phyloP scores from a whole-genome alignment of 257 asterid genomes.

The Penstemon davidsonii region DNA sequence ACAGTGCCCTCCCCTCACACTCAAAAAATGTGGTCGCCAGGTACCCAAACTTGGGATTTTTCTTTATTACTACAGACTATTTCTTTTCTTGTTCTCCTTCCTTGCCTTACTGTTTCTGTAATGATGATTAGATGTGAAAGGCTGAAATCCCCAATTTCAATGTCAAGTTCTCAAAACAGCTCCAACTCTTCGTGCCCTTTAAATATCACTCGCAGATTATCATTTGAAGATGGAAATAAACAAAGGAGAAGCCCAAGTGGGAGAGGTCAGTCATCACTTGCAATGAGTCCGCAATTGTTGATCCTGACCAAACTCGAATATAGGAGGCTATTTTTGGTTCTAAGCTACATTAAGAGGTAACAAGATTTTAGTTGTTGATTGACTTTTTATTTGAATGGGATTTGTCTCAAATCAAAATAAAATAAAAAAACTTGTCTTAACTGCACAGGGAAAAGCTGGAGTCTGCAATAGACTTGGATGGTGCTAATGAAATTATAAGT shows the following conservation, averaged over 20 bases:
- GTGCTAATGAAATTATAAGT: slow-evolving; percentile 40
- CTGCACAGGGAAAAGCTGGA: slow-evolving; percentile 56
- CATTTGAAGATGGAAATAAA: slow-evolving; percentile 36
- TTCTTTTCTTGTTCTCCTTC: too few species aligned
- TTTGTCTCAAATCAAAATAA: slow-evolving; percentile 9
- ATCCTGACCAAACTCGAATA: slow-evolving; percentile 50
- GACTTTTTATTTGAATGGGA: not conserved
- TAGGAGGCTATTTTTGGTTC: slow-evolving; percentile 60
- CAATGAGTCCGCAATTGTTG: slow-evolving; percentile 40
- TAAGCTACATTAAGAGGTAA: slow-evolving; percentile 68
- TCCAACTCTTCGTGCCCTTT: slow-evolving; percentile 25
- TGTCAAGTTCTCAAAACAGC: slow-evolving; percentile 5
- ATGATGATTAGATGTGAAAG: slow-evolving; percentile 34
- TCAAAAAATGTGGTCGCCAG: slow-evolving; percentile 20
- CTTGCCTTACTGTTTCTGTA: not conserved
- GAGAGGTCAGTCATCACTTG: slow-evolving; percentile 8
- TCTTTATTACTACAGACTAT: not conserved
- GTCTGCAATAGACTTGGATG: slow-evolving; percentile 40
- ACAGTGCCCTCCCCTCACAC: too few species aligned
- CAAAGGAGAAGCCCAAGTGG: slow-evolving; percentile 20
- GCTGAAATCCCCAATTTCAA: slow-evolving; percentile 20
- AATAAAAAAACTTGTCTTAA: not conserved
- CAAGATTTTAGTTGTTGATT: slow-evolving; percentile 4
- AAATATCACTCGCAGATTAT: slow-evolving; percentile 25
- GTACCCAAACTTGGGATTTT: not conserved